Percentiles rank a stretch among this genome's conserved stretches.
Evolutionary conservation across 2,329 filamentous ascomycete genomes (phyloP).

Genomic region (Diaporthe sp.): DNA sequence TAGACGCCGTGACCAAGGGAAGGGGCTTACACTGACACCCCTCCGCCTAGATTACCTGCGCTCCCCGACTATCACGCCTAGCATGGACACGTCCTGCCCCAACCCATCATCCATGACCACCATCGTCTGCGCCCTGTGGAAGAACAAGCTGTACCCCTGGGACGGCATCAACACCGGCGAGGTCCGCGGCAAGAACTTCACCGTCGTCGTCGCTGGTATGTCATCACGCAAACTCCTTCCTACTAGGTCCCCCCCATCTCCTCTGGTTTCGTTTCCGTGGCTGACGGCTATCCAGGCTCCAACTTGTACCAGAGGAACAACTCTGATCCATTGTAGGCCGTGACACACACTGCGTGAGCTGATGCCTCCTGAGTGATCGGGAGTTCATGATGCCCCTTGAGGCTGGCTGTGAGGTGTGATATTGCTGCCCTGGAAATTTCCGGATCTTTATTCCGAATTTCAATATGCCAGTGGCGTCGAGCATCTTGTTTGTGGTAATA

Average conservation of each 20-base stretch:
- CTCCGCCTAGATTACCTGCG: neutral
- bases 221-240: too few relatives aligned
- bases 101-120: conserved; percentile 13
- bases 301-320: conserved; percentile 25
- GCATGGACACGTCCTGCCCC: neutral
- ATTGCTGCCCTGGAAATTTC: neutral
- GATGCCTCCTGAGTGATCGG: neutral
- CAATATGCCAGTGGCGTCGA: neutral
- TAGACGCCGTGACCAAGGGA: neutral
- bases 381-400: neutral
- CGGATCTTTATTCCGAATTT: neutral
- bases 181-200: conserved; percentile 1
- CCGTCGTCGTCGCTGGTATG: conserved; percentile 21
- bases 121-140: conserved; percentile 24
- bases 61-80: neutral
- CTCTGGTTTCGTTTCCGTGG: neutral
- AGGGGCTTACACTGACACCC: too few relatives aligned
- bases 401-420: neutral
- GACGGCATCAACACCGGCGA: neutral
- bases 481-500: neutral
- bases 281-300: neutral
- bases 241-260: too few relatives aligned
- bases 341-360: neutral
- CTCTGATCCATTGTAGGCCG: neutral
- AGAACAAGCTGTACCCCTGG: conserved; percentile 8